Evolutionary conservation across 192 early-diverging fungal species (phyloP).

Genomic region (Coemansia sp.): DNA sequence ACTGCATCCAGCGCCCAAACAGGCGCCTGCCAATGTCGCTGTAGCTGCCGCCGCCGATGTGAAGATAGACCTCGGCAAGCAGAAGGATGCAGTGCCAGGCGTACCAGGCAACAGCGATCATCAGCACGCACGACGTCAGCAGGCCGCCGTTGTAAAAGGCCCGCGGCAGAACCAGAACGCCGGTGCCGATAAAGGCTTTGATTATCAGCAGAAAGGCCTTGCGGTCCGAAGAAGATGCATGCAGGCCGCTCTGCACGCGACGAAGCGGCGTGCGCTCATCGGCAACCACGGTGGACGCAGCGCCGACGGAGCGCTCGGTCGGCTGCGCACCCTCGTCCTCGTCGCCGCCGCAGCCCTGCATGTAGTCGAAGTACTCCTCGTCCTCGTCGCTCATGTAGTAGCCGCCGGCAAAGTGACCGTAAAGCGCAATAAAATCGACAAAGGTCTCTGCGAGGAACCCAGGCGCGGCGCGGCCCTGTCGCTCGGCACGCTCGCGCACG

Average conservation of each 20-base stretch:
- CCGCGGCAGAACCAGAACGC: conserved; percentile 69
- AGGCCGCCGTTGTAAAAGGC: conserved; percentile 80
- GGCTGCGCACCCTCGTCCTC: too few species aligned
- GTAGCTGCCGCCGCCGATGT: conserved; percentile 61
- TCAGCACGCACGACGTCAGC: conserved; percentile 56
- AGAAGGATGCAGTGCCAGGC: conserved; percentile 65
- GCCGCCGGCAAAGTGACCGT: conserved; percentile 94
- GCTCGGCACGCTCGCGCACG: conserved; percentile 68
- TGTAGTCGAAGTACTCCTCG: conserved; percentile 57
- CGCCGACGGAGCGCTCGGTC: conserved; percentile 2
- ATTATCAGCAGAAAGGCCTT: conserved; percentile 78
- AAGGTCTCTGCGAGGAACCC: conserved; percentile 82
- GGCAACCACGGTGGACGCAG: not conserved
- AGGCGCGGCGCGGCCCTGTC: conserved; percentile 61
- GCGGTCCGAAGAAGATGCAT: conserved; percentile 57
- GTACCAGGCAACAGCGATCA: conserved; percentile 60
- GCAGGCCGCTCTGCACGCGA: conserved; percentile 18
- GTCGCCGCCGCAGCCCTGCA: conserved; percentile 12
- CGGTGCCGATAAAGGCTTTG: conserved; percentile 83
- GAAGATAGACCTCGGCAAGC: conserved; percentile 61
- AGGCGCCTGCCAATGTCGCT: conserved; percentile 67
- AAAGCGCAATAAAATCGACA: conserved; percentile 91
- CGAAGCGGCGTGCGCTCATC: conserved; percentile 40
- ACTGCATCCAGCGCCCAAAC: conserved; percentile 64
- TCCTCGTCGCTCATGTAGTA: conserved; percentile 80